Evolutionary conservation across 139 green algal species (phyloP), one percentile per base, ranked within the genome.

Genomic region (Chlorella sorokiniana): DNA sequence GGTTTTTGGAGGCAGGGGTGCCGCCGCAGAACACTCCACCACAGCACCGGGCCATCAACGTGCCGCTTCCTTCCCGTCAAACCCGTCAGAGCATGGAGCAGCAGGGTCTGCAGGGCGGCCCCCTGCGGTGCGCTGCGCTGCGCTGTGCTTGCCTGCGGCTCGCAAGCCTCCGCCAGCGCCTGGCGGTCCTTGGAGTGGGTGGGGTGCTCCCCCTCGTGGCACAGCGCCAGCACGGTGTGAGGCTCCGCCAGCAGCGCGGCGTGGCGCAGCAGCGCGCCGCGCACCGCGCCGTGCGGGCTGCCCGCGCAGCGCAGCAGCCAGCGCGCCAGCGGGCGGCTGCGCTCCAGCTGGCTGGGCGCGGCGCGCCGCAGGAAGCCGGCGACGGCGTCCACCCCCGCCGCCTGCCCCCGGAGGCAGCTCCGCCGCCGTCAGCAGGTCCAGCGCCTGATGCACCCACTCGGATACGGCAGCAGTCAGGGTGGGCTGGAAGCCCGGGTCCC

Each of bases 191-290:
- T 72, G 41, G 68, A 69, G 75, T 87, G 69, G 25, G 81, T 87
- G 52, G 83, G 83, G 81, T 87, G 83, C 44, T 74, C 69, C 40
- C 54, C 61, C 38, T 86, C 81, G 23, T 86, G 75, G 75, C 79
- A 79, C 64, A 82, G 65, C 20, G 81, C 54, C 67, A 86, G 71
- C 31, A 86, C 51, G 40, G 81, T 40, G n/a, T 81, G 81, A 2
- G 81, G 81, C 51, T 74, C 51, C 0, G 81, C 54, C 41, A 86
- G 56, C 65, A 86, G 69, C 62, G 59, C 65, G 11, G 69, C 69
- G 3, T 20, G 40, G 8, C 59, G 82, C 42, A 83, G 63, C 37
- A 76, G 63, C 23, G 73, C 82, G 5, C n/a, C 65, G 25, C 82
- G 61, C 25, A 78, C 62, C 18, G 64, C 63, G 25, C 25, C 74